Conservation (phyloP, 495 filamentous ascomycete genomes). For the Collariella sp. region DNA sequence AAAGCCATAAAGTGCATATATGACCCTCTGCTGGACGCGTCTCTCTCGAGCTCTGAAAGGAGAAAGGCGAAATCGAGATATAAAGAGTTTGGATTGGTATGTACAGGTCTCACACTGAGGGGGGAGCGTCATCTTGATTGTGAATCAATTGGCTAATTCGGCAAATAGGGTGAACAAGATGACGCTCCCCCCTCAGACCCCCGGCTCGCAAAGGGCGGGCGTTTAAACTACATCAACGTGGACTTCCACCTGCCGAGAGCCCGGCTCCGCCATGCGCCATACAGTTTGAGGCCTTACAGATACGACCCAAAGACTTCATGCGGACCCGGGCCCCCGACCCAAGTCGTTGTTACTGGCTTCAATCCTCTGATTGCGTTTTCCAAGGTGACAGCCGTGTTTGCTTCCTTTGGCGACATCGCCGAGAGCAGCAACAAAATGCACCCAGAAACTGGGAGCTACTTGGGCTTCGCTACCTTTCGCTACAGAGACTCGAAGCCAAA, state of each 20-base stretch:
- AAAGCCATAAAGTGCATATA: slow-evolving; percentile 63
- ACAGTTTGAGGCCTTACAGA: slow-evolving; percentile 63
- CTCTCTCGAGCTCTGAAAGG: slow-evolving; percentile 51
- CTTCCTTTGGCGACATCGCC: slow-evolving; percentile 79
- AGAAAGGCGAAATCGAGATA: slow-evolving; percentile 61
- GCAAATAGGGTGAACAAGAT: slow-evolving; percentile 49
- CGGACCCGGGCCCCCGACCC: slow-evolving; percentile 77
- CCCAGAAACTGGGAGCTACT: slow-evolving; percentile 81
- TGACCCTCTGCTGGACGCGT: slow-evolving; percentile 54
- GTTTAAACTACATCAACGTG: slow-evolving; percentile 49
- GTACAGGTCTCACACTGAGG: slow-evolving; percentile 36
- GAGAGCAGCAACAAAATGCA: slow-evolving; percentile 86
- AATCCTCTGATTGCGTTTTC: slow-evolving; percentile 76
- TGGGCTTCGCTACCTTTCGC: slow-evolving; percentile 84
- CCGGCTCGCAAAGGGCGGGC: slow-evolving; percentile 54
- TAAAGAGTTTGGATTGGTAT: slow-evolving; percentile 59
- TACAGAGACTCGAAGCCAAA: slow-evolving; percentile 64
- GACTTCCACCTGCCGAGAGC: slow-evolving; percentile 66
- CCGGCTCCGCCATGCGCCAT: slow-evolving; percentile 66
- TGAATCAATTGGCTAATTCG: slow-evolving; percentile 44
- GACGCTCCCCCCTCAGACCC: slow-evolving; percentile 65
- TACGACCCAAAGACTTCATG: slow-evolving; percentile 75
- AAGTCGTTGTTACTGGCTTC: slow-evolving; percentile 88
- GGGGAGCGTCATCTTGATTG: slow-evolving; percentile 49
- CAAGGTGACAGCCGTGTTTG: slow-evolving; percentile 72